Evolutionary conservation across 2,329 filamentous ascomycete genomes (phyloP), one percentile per base, ranked within the genome.

Genomic region (Tolypocladium tundrense): DNA sequence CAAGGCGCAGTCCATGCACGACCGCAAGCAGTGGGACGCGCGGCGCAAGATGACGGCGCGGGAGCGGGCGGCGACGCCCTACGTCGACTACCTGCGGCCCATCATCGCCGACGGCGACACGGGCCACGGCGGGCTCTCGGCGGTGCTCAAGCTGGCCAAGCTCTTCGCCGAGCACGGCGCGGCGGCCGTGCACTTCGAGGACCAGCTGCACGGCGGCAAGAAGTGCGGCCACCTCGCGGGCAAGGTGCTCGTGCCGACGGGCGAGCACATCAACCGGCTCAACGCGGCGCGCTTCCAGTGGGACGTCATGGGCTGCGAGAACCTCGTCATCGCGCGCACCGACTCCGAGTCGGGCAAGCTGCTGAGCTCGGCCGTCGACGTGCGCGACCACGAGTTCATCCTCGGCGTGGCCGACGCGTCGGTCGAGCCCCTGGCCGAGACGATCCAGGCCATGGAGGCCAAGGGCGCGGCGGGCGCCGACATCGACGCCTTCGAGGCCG

Each of bases 51-150:
- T 97, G 80, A 87, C 80, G 0, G 65, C 88, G 0, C 86, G 88
- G 57, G 78, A 95, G 72, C 85, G 92, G 35, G 81, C 83, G 60
- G 80, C 81, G 60, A 90, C 88, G 0, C 90, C 91, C 0, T 97
- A 97, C 68, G 75, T 88, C 53, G 94, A 99, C 72, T 99, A 96
- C 71, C 79, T 99, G 70, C 85, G 94, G 11, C 94, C 94, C 27
- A 99, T 99, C 65, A 84, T 99, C 59, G 94, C 94, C 53, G 94
- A 99, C 69, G 94, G 94, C 58, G 94, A 99, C 72, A 97, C 93
- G 13, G 94, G 91, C 31, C 94, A 97, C 70, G 94, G 94, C 57
- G 94, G 94, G 14, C 79, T 97, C 42, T 92, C 91, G 1, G 90
- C 94, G 0, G 93, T 99, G 3, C 80, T 97, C 63, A 99, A 99